These are phyloP conservation scores for Neurospora hispaniola DNA, from an alignment of 495 filamentous ascomycete species.

Conservation along the genomic window DNA sequence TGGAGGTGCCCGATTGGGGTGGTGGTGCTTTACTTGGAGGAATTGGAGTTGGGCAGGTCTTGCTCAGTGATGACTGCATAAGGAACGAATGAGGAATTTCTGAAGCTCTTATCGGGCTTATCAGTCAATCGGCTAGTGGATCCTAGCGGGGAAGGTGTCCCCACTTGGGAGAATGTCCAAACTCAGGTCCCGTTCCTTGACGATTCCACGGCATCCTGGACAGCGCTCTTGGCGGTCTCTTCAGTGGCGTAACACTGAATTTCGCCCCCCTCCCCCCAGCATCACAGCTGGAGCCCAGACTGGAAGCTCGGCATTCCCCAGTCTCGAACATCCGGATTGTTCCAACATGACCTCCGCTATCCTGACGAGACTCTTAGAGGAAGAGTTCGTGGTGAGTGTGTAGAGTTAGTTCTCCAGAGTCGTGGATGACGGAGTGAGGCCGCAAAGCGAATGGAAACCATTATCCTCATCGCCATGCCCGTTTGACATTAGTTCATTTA, in stretches of 20 bases:
- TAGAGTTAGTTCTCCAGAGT: not conserved
- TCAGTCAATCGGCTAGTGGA: slow-evolving; percentile 4
- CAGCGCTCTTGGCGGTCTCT: not conserved
- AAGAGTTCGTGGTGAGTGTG: not conserved
- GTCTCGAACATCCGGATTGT: not conserved
- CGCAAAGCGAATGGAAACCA: not conserved
- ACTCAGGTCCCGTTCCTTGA: not conserved
- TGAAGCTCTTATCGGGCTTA: slow-evolving; percentile 18
- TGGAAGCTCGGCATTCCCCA: not conserved
- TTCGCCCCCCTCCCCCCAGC: not conserved
- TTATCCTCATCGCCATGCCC: not conserved
- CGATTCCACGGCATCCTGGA: not conserved
- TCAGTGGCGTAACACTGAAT: slow-evolving; percentile 1
- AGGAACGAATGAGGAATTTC: slow-evolving; percentile 1
- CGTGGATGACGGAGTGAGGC: not conserved
- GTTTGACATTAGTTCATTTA: not conserved
- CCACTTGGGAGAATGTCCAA: not conserved
- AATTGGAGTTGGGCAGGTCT: not conserved
- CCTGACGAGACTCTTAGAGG: not conserved
- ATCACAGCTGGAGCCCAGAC: not conserved
- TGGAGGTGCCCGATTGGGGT: not conserved
- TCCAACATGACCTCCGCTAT: not conserved
- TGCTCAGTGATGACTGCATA: not conserved
- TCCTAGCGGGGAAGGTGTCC: not conserved
- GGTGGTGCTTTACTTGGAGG: not conserved